phyloP scores from a whole-genome alignment of 2,329 filamentous ascomycete genomes.

The Ascochyta rabiei region DNA sequence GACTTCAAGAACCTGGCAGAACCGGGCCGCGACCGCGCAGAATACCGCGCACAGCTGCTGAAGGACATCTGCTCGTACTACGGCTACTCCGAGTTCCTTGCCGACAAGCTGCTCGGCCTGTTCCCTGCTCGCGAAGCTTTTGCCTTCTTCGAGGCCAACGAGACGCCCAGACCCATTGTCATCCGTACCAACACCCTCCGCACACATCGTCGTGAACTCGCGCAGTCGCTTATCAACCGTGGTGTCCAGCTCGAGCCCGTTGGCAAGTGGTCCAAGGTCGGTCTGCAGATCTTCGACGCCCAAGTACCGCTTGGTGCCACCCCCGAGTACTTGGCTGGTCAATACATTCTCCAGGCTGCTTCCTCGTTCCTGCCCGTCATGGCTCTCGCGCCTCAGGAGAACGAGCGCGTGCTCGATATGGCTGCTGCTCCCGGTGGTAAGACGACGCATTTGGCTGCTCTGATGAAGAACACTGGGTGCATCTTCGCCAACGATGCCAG shows the following conservation, averaged over 20 bases:
- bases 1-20: conserved; percentile 84
- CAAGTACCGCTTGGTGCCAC: conserved; percentile 88
- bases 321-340: conserved; percentile 93
- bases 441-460: conserved; percentile 91
- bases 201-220: conserved; percentile 76
- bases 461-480: conserved; percentile 97
- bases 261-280: conserved; percentile 98
- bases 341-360: conserved; percentile 97
- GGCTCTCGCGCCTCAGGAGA: conserved; percentile 91
- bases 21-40: conserved; percentile 78
- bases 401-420: conserved; percentile 93
- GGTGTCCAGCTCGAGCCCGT: conserved; percentile 96
- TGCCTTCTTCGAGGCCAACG: conserved; percentile 98
- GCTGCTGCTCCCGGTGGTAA: conserved; percentile 95
- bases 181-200: conserved; percentile 96
- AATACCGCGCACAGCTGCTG: conserved; percentile 85
- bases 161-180: conserved; percentile 89
- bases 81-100: conserved; percentile 92
- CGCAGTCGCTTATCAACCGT: conserved; percentile 91
- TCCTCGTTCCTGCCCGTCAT: conserved; percentile 97
- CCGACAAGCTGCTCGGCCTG: conserved; percentile 91
- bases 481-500: conserved; percentile 97
- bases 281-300: conserved; percentile 93
- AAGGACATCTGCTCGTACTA: conserved; percentile 97
- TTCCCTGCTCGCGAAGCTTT: conserved; percentile 94